A percentile compares a stretch with the other conserved stretches of the same genome.
These are phyloP conservation scores for Jaapia argillacea DNA, from an alignment of 768 basidiomycete genomes.

Conservation along the genomic window DNA sequence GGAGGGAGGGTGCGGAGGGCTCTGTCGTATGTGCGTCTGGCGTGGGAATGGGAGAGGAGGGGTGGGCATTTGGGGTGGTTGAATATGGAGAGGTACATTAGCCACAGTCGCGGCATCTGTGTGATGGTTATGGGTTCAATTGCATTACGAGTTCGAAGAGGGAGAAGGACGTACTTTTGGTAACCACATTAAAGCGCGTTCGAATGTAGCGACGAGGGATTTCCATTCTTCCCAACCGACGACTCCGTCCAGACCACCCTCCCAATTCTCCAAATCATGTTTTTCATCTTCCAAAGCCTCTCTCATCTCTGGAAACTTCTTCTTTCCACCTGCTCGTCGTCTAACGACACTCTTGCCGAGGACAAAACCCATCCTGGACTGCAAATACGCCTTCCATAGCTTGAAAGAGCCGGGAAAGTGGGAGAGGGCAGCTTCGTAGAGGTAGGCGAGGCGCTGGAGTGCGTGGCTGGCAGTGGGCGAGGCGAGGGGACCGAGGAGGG, in stretches of 20 bases:
- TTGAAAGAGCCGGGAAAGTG: conserved; percentile 90
- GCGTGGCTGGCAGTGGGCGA: conserved; percentile 62
- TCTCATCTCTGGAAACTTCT: conserved; percentile 87
- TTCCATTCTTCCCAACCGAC: conserved; percentile 98
- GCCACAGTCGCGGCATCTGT: conserved; percentile 89
- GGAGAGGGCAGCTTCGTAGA: conserved; percentile 88
- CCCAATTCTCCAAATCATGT: conserved; percentile 77
- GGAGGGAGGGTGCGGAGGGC: conserved; percentile 90
- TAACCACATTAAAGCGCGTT: conserved; percentile 91
- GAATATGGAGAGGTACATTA: conserved; percentile 87
- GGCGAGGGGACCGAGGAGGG: conserved; percentile 72
- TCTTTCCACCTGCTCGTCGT: conserved; percentile 78
- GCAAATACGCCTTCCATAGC: conserved; percentile 90
- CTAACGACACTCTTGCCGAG: conserved; percentile 64
- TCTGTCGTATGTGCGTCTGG: conserved; percentile 88
- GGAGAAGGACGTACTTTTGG: conserved; percentile 53
- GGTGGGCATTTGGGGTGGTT: conserved; percentile 85
- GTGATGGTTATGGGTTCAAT: conserved; percentile 1
- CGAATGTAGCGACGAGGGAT: conserved; percentile 76
- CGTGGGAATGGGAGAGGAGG: conserved; percentile 77
- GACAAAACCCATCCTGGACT: conserved; percentile 76
- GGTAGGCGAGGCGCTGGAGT: conserved; percentile 76
- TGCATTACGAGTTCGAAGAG: conserved; percentile 5
- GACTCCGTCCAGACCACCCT: conserved; percentile 74
- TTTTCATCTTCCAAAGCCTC: conserved; percentile 82